phyloP scores from a whole-genome alignment of 2,329 filamentous ascomycete genomes.

The Tolypocladium nubicola region DNA sequence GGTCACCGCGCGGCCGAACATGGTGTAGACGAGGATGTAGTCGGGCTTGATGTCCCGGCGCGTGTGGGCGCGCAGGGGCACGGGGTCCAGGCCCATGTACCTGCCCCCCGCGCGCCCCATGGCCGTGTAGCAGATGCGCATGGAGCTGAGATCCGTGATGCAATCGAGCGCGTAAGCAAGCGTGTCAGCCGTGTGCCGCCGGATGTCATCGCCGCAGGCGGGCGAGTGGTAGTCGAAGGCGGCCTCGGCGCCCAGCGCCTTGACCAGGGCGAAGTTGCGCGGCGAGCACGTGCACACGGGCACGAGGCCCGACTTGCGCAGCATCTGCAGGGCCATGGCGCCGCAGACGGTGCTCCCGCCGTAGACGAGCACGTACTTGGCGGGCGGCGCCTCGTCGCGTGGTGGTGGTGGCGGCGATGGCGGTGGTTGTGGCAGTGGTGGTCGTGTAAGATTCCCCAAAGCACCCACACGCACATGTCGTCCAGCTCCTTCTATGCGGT shows the following conservation, averaged over 20 bases:
- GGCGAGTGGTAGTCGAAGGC: background rate
- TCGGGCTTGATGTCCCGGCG: conserved; percentile 10
- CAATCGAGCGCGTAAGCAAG: background rate
- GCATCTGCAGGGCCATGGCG: background rate
- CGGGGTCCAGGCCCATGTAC: conserved; percentile 11
- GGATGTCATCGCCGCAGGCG: background rate
- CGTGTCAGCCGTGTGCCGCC: background rate
- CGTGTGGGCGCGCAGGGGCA: conserved; percentile 12
- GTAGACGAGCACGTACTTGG: background rate
- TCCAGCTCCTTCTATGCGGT: background rate
- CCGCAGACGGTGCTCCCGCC: background rate
- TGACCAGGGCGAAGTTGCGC: background rate
- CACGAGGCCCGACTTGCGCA: background rate
- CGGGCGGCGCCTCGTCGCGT: too few species aligned
- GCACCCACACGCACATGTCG: background rate
- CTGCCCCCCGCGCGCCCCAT: conserved; percentile 6
- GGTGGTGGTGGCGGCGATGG: background rate
- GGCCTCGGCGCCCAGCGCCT: background rate
- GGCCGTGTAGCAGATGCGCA: conserved; percentile 8
- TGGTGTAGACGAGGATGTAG: conserved; percentile 10
- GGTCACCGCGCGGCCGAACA: conserved; percentile 3
- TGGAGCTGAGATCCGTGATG: conserved; percentile 1
- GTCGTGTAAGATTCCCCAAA: background rate
- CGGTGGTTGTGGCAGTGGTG: background rate
- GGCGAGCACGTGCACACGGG: background rate